phyloP scores from a whole-genome alignment of 306 rosid species.

The Adenanthera pavonina region DNA sequence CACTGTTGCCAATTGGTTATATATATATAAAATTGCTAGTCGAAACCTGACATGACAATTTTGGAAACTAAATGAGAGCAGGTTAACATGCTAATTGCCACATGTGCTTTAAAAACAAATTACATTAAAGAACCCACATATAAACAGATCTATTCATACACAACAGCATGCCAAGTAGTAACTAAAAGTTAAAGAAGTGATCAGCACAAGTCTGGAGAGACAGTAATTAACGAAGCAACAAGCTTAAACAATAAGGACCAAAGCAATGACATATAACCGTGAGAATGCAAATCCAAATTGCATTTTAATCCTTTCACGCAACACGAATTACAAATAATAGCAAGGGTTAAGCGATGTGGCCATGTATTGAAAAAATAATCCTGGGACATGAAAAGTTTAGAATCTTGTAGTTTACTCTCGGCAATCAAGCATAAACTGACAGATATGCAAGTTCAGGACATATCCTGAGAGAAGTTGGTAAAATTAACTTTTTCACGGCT shows the following conservation, averaged over 20 bases:
- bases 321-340: neutral
- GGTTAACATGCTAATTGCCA: neutral
- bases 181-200: neutral
- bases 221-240: neutral
- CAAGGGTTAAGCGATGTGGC: neutral
- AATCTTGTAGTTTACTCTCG: neutral
- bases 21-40: neutral
- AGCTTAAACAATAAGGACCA: neutral
- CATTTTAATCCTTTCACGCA: neutral
- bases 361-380: neutral
- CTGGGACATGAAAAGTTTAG: neutral
- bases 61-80: neutral
- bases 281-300: neutral
- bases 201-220: neutral
- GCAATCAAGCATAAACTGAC: neutral
- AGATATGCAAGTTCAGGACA: neutral
- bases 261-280: neutral
- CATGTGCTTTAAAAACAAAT: neutral
- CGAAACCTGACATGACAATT: slow-evolving; percentile 14
- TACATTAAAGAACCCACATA: neutral
- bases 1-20: neutral
- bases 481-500: neutral
- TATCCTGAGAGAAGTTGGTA: neutral
- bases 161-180: neutral
- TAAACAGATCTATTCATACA: neutral